Base-by-base conservation (phyloP, 805 yeast species). In the Spencermartinsiella europaea region DNA sequence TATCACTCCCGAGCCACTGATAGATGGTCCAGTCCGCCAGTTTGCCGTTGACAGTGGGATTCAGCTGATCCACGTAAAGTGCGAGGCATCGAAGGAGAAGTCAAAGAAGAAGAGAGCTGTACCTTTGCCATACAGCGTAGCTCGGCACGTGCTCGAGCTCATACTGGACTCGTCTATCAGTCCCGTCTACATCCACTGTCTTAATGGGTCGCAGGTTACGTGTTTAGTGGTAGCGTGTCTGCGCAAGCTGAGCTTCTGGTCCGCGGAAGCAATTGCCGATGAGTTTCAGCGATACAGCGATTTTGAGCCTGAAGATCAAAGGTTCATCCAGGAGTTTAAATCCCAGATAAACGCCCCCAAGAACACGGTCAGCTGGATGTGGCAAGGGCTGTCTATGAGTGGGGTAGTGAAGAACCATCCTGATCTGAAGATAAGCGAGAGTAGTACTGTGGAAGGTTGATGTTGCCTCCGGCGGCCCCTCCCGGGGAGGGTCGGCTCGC, bases 121-220 rank as follows among this genome's bases (percentile, higher is more conserved):
- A 3, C 95, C 96, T 0, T 70, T 90, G 34, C 86, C 83, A 19
- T 78, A 79, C 55, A 73, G 77, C 12, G 76, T 79, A 1, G 84
- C 84, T 0, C 62, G 74, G 1, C 68, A 72, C 41, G 83, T 83
- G 1, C 64, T 91, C n/a, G 78, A 57, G 46, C 66, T 78, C 34
- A 68, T 89, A 49, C 69, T 83, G 12, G 79, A 83, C 58, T 68
- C 71, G 20, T 73, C 75, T 16, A 68, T 73, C 52, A 76, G 81
- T 8, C 96, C 97, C 0, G 69, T 84, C 1, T 90, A 85, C 61
- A 63, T 91, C 3, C 96, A 91, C 64, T 91, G 98, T 63, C 68
- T 81, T 21, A 90, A 88, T 60, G 98, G 97, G 0, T 89, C 95
- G 7, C 89, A 87, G 53, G 83, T 86, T 1, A 86, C 95, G 0